These are phyloP conservation scores for Lentinula edodes DNA, from an alignment of 768 basidiomycete species.

Conservation along the genomic window DNA sequence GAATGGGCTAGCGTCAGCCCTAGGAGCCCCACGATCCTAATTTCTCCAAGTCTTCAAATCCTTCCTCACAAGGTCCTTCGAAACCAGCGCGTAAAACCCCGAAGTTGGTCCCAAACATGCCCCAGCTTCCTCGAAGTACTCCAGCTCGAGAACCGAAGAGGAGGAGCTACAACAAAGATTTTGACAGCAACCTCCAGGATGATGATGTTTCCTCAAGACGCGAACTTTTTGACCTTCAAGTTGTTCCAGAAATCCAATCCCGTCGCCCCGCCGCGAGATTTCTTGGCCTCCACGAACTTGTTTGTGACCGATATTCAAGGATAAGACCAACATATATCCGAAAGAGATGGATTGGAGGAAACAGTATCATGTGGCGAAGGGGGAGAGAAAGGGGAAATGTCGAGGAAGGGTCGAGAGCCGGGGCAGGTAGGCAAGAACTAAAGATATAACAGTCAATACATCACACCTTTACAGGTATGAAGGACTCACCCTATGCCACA, in stretches of 20 bases:
- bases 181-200: conserved; percentile 97
- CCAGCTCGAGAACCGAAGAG: conserved; percentile 90
- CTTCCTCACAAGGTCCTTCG: conserved; percentile 92
- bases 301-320: no score
- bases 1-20: conserved; percentile 39
- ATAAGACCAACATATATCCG: no score
- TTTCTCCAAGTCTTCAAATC: conserved; percentile 91
- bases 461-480: background rate
- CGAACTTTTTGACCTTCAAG: conserved; percentile 95
- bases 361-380: no score
- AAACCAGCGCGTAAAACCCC: conserved; percentile 96
- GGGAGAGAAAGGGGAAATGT: no score
- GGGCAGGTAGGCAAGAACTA: conserved; percentile 94
- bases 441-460: background rate
- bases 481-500: conserved; percentile 81
- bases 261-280: conserved; percentile 81
- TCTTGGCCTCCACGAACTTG: no score
- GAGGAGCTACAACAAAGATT: conserved; percentile 94
- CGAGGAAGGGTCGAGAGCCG: conserved; percentile 96
- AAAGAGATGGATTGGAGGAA: no score
- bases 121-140: conserved; percentile 98
- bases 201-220: conserved; percentile 92
- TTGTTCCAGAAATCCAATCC: conserved; percentile 88
- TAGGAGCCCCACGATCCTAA: conserved; percentile 49
- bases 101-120: conserved; percentile 96